phyloP scores from a whole-genome alignment of 768 basidiomycete genomes.

The Naganishia onofrii region DNA sequence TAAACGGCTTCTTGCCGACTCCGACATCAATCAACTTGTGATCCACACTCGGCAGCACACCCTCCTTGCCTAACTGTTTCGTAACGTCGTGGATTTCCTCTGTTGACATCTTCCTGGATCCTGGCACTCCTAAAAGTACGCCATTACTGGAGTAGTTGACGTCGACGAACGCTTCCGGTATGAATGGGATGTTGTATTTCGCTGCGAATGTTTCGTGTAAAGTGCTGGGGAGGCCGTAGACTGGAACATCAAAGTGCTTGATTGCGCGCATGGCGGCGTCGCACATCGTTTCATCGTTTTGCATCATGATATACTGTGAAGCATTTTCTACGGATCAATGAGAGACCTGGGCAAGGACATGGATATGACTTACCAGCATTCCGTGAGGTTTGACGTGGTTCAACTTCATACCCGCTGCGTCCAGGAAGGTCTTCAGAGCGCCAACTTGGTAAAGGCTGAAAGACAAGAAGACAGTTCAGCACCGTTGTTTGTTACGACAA shows the following conservation, averaged over 20 bases:
- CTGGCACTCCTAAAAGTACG: constrained; percentile 37
- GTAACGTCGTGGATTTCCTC: constrained; percentile 37
- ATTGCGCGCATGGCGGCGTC: constrained; percentile 60
- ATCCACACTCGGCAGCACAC: constrained; percentile 35
- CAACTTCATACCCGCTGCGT: constrained; percentile 57
- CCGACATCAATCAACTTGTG: constrained; percentile 33
- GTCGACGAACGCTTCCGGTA: constrained; percentile 60
- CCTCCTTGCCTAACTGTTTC: constrained; percentile 28
- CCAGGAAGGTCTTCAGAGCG: constrained; percentile 64
- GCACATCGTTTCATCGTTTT: constrained; percentile 61
- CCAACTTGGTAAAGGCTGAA: constrained; percentile 66
- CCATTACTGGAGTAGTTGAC: constrained; percentile 60
- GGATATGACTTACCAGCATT: constrained; percentile 46
- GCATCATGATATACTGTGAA: constrained; percentile 63
- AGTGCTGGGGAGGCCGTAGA: constrained; percentile 64
- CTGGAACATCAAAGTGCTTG: constrained; percentile 60
- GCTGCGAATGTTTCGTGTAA: constrained; percentile 62
- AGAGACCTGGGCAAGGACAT: neutral
- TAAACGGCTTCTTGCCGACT: constrained; percentile 60
- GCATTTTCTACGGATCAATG: no score
- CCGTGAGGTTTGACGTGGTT: constrained; percentile 58
- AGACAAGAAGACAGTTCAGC: neutral
- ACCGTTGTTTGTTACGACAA: neutral
- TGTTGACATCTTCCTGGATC: constrained; percentile 32
- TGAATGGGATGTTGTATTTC: constrained; percentile 62